A percentile compares a stretch with the other conserved stretches of the same genome.
These are phyloP conservation scores for Xylona heveae DNA, from an alignment of 495 filamentous ascomycete species.

Conservation along the genomic window DNA sequence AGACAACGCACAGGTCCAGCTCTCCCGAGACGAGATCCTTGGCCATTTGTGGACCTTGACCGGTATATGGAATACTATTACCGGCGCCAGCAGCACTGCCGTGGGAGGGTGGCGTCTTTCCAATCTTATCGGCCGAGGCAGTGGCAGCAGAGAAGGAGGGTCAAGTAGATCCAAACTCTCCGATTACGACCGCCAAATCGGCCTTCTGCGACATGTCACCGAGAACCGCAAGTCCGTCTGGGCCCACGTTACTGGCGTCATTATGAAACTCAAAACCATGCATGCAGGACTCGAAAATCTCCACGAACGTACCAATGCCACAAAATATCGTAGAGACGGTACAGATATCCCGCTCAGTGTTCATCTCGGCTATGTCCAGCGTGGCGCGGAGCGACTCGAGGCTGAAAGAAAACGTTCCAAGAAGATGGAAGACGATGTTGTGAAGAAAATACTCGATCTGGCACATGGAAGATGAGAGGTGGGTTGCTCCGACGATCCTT, in stretches of 20 bases:
- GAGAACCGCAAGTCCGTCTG: constrained; percentile 36
- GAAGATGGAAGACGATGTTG: constrained; percentile 33
- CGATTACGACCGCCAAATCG: constrained; percentile 34
- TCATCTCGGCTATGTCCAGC: constrained; percentile 47
- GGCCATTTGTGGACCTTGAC: constrained; percentile 46
- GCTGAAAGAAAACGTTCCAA: constrained; percentile 28
- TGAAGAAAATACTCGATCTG: constrained; percentile 26
- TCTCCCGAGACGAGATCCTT: constrained; percentile 34
- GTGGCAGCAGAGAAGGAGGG: too few species aligned
- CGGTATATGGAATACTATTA: too few species aligned
- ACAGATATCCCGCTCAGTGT: constrained; percentile 36
- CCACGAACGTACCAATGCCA: constrained; percentile 37
- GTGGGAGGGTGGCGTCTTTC: too few species aligned
- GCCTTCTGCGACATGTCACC: constrained; percentile 33
- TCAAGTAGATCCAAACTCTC: constrained; percentile 30
- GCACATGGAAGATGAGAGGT: too few species aligned
- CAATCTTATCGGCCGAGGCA: too few species aligned
- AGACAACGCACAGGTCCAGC: constrained; percentile 25
- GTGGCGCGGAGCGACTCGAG: constrained; percentile 43
- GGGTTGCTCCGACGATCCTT: too few species aligned
- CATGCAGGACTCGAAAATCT: constrained; percentile 42
- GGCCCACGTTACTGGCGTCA: constrained; percentile 31
- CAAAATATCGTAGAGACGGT: constrained; percentile 28
- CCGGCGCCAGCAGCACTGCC: too few species aligned
- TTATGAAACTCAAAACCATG: constrained; percentile 46